Conservation (phyloP, 768 basidiomycete species). For the Lactarius deliciosus region DNA sequence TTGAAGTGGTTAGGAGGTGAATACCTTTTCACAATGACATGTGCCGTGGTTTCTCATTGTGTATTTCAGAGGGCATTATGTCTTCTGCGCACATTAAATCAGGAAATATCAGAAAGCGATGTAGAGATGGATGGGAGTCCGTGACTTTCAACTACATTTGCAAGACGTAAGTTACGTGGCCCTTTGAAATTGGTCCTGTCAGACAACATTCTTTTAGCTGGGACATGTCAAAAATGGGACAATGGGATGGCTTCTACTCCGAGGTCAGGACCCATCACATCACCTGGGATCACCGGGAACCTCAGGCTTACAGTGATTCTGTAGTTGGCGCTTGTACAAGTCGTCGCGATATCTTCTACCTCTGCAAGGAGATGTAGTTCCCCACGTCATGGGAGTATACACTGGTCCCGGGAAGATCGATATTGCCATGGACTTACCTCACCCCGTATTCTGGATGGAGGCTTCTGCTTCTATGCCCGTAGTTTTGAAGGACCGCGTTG, state of each 20-base stretch:
- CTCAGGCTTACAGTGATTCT: constrained; percentile 12
- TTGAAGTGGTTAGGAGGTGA: constrained; percentile 25
- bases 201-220: constrained; percentile 34
- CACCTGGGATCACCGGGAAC: constrained; percentile 2
- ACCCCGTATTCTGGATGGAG: constrained; percentile 60
- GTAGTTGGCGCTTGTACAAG: constrained; percentile 57
- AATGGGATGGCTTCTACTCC: constrained; percentile 43
- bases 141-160: constrained; percentile 21
- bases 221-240: constrained; percentile 35
- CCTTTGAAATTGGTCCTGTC: neutral
- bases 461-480: constrained; percentile 57
- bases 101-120: constrained; percentile 9
- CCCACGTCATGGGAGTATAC: constrained; percentile 52
- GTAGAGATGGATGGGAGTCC: constrained; percentile 4
- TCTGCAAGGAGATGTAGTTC: constrained; percentile 54
- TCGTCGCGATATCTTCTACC: constrained; percentile 45
- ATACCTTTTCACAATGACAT: neutral
- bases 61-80: constrained; percentile 22
- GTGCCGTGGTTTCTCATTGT: neutral
- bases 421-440: constrained; percentile 55
- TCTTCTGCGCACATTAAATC: constrained; percentile 27
- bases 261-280: constrained; percentile 35
- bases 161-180: constrained; percentile 19
- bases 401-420: constrained; percentile 41
- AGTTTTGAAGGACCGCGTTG: constrained; percentile 50